Percentiles rank a stretch among this genome's conserved stretches.
Evolutionary conservation across 768 basidiomycete genomes (phyloP).

Genomic region (Rhodotorula taiwanensis): DNA sequence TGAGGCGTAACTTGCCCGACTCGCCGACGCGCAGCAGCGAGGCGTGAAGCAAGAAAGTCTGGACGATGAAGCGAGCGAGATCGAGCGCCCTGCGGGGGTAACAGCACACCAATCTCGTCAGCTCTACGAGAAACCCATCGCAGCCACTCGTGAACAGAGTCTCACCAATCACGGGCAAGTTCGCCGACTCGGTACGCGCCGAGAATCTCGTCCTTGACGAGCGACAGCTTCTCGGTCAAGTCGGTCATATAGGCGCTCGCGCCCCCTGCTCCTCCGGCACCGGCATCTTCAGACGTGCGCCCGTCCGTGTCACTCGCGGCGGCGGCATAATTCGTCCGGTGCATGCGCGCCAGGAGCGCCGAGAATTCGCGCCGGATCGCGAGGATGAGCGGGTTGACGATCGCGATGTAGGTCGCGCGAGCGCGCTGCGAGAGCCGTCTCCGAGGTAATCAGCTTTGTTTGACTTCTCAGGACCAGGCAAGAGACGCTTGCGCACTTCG

Average conservation of each 20-base stretch:
- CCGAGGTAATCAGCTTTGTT: not conserved
- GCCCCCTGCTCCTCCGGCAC: conserved; percentile 52
- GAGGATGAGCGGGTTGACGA: conserved; percentile 44
- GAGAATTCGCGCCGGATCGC: conserved; percentile 68
- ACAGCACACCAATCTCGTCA: conserved; percentile 9
- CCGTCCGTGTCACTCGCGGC: conserved; percentile 52
- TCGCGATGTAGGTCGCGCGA: conserved; percentile 38
- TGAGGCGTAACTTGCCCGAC: conserved; percentile 84
- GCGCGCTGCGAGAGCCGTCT: conserved; percentile 2
- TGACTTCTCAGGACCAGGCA: too few relatives aligned
- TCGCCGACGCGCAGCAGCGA: conserved; percentile 89
- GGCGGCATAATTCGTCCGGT: conserved; percentile 70
- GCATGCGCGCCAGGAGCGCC: conserved; percentile 71
- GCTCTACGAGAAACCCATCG: too few relatives aligned
- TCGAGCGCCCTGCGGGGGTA: conserved; percentile 52
- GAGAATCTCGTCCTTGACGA: conserved; percentile 71
- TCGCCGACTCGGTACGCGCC: conserved; percentile 66
- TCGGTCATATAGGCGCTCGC: conserved; percentile 83
- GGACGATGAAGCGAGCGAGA: conserved; percentile 71
- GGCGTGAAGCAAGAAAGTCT: conserved; percentile 84
- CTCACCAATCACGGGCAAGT: conserved; percentile 65
- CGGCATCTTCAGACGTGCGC: too few relatives aligned
- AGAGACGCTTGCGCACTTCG: conserved; percentile 29
- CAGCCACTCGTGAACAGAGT: too few relatives aligned
- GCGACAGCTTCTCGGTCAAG: conserved; percentile 74